A percentile compares a stretch with the other conserved stretches of the same genome.
phyloP scores from a whole-genome alignment of 768 basidiomycete genomes.

The Auriscalpium vulgare region DNA sequence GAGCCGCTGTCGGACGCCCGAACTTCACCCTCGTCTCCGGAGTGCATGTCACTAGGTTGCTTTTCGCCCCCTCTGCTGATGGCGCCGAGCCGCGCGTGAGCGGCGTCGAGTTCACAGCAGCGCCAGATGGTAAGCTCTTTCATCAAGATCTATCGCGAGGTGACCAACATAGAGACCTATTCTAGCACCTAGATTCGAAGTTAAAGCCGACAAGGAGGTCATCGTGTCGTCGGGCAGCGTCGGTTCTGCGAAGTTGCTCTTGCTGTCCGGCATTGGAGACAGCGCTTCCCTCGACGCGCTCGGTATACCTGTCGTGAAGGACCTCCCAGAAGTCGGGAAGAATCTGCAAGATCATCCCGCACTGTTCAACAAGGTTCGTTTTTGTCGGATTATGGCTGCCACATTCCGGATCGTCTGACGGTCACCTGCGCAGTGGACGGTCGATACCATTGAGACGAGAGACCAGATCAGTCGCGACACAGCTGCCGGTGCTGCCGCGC shows the following conservation, averaged over 20 bases:
- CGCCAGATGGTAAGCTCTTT: not conserved
- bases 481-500: not conserved
- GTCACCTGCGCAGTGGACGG: not conserved
- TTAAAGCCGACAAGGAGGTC: slow-evolving; percentile 15
- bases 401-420: not conserved
- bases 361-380: slow-evolving; percentile 5
- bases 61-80: not conserved
- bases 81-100: slow-evolving; percentile 6
- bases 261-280: slow-evolving; percentile 35
- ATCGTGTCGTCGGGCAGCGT: slow-evolving; percentile 16
- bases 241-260: slow-evolving; percentile 30
- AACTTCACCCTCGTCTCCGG: not conserved
- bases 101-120: slow-evolving; percentile 5
- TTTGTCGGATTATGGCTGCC: not conserved
- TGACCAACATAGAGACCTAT: too few relatives aligned
- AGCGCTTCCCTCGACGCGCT: slow-evolving; percentile 21
- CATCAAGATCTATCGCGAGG: not conserved
- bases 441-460: not conserved
- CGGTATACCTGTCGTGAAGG: slow-evolving; percentile 18
- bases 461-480: not conserved
- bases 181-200: slow-evolving; percentile 1
- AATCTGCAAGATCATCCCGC: not conserved
- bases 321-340: slow-evolving; percentile 11
- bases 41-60: not conserved
- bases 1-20: not conserved